Percentiles rank a stretch among this genome's conserved stretches.
Conservation (phyloP, 352 stramenopile species). For the Achlya hypogyna region DNA sequence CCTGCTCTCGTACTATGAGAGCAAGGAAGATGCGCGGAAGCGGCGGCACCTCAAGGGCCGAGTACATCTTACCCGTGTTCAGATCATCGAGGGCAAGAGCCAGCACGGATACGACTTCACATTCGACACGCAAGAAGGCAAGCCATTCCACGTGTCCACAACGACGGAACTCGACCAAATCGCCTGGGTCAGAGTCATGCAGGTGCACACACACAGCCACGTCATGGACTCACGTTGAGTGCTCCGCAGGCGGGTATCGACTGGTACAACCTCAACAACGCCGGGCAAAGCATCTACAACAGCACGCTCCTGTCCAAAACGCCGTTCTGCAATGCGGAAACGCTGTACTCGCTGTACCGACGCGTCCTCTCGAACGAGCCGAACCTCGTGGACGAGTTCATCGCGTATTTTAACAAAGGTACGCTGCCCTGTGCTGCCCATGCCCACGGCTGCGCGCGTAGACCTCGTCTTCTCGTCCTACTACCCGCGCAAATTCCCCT, state of each 20-base stretch:
- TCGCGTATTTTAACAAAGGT: slow-evolving; percentile 84
- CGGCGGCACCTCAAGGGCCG: slow-evolving; percentile 76
- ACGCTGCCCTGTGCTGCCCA: not conserved
- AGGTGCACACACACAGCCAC: slow-evolving; percentile 27
- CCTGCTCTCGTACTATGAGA: slow-evolving; percentile 83
- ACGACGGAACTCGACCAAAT: slow-evolving; percentile 74
- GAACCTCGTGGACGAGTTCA: slow-evolving; percentile 42
- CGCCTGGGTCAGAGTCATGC: slow-evolving; percentile 77
- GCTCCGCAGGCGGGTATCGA: slow-evolving; percentile 46
- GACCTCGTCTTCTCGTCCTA: slow-evolving; percentile 79
- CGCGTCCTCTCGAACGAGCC: slow-evolving; percentile 53
- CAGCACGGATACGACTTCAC: slow-evolving; percentile 76
- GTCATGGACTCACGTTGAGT: not conserved
- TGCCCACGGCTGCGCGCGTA: slow-evolving; percentile 1
- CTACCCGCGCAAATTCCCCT: slow-evolving; percentile 69
- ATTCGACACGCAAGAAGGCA: slow-evolving; percentile 77
- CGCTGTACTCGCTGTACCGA: slow-evolving; percentile 67
- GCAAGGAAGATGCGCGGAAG: slow-evolving; percentile 81
- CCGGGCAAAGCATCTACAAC: slow-evolving; percentile 76
- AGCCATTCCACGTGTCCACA: slow-evolving; percentile 74
- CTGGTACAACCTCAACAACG: slow-evolving; percentile 70
- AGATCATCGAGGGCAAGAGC: slow-evolving; percentile 70
- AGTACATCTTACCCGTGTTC: slow-evolving; percentile 68
- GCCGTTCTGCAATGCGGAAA: slow-evolving; percentile 54
- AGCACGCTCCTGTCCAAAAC: slow-evolving; percentile 43